Conservation (phyloP, 1,139 yeast species). For the Diutina mesorugosa region DNA sequence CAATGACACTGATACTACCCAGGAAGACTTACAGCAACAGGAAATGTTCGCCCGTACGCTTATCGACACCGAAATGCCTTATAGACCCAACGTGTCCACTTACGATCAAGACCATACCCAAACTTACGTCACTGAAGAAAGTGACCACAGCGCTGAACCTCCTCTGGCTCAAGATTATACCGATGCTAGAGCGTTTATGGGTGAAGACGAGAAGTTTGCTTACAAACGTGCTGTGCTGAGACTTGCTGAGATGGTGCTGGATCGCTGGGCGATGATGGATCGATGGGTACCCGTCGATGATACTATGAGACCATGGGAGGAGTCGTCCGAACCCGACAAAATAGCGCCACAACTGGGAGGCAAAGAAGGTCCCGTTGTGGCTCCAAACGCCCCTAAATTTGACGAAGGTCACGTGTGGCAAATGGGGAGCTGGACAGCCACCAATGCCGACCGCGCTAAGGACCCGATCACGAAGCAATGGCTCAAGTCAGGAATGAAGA, state of each 20-base stretch:
- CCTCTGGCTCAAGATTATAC: constrained; percentile 21
- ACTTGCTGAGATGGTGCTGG: constrained; percentile 46
- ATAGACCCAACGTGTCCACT: constrained; percentile 55
- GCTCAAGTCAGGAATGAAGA: neutral
- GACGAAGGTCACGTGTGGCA: neutral
- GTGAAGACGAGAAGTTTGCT: constrained; percentile 71
- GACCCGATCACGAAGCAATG: neutral
- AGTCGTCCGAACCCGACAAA: neutral
- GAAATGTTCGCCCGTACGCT: constrained; percentile 59
- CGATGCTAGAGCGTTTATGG: constrained; percentile 48
- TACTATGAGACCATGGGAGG: constrained; percentile 53
- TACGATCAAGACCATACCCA: constrained; percentile 35
- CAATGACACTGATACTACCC: constrained; percentile 9
- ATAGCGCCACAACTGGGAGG: neutral
- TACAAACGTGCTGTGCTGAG: constrained; percentile 61
- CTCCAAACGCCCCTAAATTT: neutral
- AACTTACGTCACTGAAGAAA: constrained; percentile 11
- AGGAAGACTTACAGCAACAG: constrained; percentile 42
- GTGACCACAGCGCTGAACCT: neutral
- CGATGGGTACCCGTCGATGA: constrained; percentile 50
- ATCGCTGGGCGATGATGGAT: constrained; percentile 8
- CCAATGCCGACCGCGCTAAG: neutral
- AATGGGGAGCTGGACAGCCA: neutral
- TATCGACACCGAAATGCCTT: constrained; percentile 49
- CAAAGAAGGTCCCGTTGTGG: too few species aligned